Evolutionary conservation across 306 rosid genomes (phyloP), one percentile per base, ranked within the genome.

Genomic region (Hylodesmum podocarpum): DNA sequence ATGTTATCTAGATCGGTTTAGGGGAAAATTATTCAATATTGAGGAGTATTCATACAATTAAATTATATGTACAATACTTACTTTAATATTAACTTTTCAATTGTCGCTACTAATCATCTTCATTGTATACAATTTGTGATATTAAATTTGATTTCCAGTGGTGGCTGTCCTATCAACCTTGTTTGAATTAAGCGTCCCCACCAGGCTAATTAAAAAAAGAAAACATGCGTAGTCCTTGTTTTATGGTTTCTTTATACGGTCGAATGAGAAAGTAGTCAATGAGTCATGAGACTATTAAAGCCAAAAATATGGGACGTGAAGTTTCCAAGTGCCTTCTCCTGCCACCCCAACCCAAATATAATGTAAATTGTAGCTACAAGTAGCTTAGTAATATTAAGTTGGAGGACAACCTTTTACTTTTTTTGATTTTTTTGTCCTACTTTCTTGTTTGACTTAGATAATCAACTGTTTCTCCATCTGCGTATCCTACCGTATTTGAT

Each of bases 121-220:
- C n/a, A n/a, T n/a, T n/a, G n/a, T n/a, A 40, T 40, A 41, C 10
- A 13, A 13, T 44, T 15, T 44, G 6, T 43, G 5, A 18, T 43
- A 31, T 74, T 61, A 11, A 74, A 43, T 43, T 5, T 61, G 24
- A n/a, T 47, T 15, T 41, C 4, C 8, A 24, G 58, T 41, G 58
- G 28, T 59, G 59, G 4, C 47, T 72, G 78, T 64, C 64, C 68
- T 57, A 41, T 53, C 79, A 50, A 73, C 79, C 55, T 72, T 22
- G 84, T 31, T 54, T 51, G 12, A 6, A 13, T 33, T 37, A 22
- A 55, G 16, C 43, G 78, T 63, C 41, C 68, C n/a, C n/a, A n/a
- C n/a, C 33, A 37, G 40, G 36, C 27, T 8, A n/a, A 46, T 70
- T 72, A n/a, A 70, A 47, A 65, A 22, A 0, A 34, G 9, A 57